A percentile compares a stretch with the other conserved stretches of the same genome.
These are phyloP conservation scores for Nannizzia gypsea DNA, from an alignment of 2,329 filamentous ascomycete species.

Conservation along the genomic window DNA sequence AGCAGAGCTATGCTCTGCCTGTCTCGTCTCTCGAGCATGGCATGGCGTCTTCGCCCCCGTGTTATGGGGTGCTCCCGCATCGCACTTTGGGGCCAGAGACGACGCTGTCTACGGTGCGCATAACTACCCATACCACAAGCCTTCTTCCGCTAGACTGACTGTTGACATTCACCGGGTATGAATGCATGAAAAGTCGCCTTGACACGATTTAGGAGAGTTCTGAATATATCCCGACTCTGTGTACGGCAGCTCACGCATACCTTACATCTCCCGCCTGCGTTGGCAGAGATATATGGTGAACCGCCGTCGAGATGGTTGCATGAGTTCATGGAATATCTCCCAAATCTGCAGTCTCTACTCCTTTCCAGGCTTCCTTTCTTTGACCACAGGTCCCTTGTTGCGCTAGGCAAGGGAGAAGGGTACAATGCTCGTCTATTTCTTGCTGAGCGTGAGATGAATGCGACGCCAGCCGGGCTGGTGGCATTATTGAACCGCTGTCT, in stretches of 20 bases:
- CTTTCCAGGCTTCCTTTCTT: constrained; percentile 50
- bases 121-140: background rate
- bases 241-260: constrained; percentile 50
- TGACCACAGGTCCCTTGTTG: constrained; percentile 46
- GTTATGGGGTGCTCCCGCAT: constrained; percentile 52
- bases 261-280: constrained; percentile 47
- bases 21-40: constrained; percentile 47
- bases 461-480: constrained; percentile 44
- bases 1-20: constrained; percentile 44
- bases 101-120: constrained; percentile 45
- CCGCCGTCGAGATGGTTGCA: constrained; percentile 48
- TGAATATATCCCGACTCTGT: constrained; percentile 42
- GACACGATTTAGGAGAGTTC: constrained; percentile 46
- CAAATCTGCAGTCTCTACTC: constrained; percentile 47
- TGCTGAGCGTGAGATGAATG: constrained; percentile 46
- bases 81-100: constrained; percentile 49
- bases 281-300: constrained; percentile 50
- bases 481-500: constrained; percentile 43
- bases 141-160: background rate
- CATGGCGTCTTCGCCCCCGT: constrained; percentile 47
- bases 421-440: constrained; percentile 45
- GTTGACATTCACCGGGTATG: background rate
- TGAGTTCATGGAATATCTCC: constrained; percentile 47
- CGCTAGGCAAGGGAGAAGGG: constrained; percentile 26
- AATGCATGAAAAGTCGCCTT: constrained; percentile 39